Evolutionary conservation across 139 green algal species (phyloP).

Genomic region (Prasinococcaceae sp.): DNA sequence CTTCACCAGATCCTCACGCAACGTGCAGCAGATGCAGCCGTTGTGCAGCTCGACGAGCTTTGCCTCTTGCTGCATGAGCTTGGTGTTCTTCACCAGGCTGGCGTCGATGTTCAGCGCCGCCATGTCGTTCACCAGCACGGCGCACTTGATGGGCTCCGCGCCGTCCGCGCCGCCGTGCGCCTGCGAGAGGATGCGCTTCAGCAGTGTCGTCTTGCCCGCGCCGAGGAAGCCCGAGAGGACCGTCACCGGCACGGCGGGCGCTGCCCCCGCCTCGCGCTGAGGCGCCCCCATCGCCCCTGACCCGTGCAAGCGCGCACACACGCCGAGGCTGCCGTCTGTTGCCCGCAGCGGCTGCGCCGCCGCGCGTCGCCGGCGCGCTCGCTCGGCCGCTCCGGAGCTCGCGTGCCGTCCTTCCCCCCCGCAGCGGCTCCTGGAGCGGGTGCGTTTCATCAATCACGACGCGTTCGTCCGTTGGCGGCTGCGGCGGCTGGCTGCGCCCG

Average conservation of each 20-base stretch:
- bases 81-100: conserved; percentile 21
- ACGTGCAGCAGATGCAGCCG: conserved; percentile 74
- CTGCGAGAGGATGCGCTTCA: conserved; percentile 46
- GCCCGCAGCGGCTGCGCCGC: no score
- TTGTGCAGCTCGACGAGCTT: conserved; percentile 53
- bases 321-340: no score
- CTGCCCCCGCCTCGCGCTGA: no score
- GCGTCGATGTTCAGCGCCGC: conserved; percentile 67
- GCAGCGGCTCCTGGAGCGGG: no score
- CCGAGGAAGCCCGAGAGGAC: conserved; percentile 19
- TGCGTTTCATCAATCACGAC: no score
- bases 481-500: no score
- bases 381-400: no score
- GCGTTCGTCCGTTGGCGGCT: no score
- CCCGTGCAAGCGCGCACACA: no score
- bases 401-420: no score
- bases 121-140: conserved; percentile 71
- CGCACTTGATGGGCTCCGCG: conserved; percentile 34
- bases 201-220: conserved; percentile 52
- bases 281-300: no score
- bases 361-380: no score
- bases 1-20: conserved; percentile 51
- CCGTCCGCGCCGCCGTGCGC: conserved; percentile 20
- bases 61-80: conserved; percentile 9
- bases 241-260: conserved; percentile 3